Evolutionary conservation across 345 rosid genomes (phyloP).

Genomic region (Trapa incisa): DNA sequence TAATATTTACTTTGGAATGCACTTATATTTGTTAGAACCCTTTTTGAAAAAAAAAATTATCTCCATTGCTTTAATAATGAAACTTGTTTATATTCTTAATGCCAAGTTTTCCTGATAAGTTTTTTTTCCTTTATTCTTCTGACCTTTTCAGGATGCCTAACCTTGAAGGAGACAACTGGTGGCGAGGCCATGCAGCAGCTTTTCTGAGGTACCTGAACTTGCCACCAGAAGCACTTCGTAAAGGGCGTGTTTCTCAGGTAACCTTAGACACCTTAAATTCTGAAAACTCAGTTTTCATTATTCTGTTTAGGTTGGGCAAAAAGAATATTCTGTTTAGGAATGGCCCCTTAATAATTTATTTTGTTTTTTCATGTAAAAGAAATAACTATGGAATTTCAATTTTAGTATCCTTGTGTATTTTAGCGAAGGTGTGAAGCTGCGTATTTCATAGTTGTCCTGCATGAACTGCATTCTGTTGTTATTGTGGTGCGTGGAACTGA

Average conservation of each 20-base stretch:
- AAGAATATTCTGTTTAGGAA: not conserved
- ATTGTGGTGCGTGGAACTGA: conserved; percentile 89
- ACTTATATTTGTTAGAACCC: not conserved
- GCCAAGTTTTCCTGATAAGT: not conserved
- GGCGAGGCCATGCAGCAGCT: conserved; percentile 96
- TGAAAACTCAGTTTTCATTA: not conserved
- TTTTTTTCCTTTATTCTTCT: not conserved
- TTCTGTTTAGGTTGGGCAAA: not conserved
- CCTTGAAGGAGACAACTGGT: conserved; percentile 87
- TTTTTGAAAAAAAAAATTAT: not conserved
- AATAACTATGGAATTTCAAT: not conserved
- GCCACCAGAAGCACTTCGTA: conserved; percentile 52
- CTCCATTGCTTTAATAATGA: not conserved
- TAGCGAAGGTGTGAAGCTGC: conserved; percentile 82
- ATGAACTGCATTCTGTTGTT: conserved; percentile 54
- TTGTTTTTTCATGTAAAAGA: not conserved
- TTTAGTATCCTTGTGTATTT: conserved; percentile 9
- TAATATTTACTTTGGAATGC: not conserved
- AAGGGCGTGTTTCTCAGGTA: conserved; percentile 69
- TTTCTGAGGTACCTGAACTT: conserved; percentile 53
- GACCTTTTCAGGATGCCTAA: conserved; percentile 40
- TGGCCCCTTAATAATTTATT: not conserved
- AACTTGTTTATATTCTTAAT: not conserved
- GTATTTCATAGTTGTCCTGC: conserved; percentile 73
- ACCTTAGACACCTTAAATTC: not conserved